These are phyloP conservation scores for Boletus rubroflammeus DNA, from an alignment of 768 basidiomycete genomes.

Conservation along the genomic window DNA sequence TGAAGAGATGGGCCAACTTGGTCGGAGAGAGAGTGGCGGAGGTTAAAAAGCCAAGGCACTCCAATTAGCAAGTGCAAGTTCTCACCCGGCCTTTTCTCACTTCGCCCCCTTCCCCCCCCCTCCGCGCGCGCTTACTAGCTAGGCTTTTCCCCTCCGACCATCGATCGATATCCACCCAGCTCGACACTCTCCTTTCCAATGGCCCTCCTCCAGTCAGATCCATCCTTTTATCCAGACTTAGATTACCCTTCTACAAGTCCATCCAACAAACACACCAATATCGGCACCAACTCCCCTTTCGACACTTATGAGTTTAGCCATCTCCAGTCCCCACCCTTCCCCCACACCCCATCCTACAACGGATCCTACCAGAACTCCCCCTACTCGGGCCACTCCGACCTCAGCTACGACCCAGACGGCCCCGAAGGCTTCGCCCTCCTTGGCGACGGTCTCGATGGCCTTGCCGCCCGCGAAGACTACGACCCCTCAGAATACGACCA, in stretches of 20 bases:
- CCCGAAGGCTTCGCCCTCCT: conserved; percentile 49
- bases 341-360: conserved; percentile 55
- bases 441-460: conserved; percentile 40
- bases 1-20: too few species aligned
- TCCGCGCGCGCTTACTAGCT: conserved; percentile 22
- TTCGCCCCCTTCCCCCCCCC: background rate
- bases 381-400: conserved; percentile 67
- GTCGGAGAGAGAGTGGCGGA: conserved; percentile 21
- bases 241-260: conserved; percentile 29
- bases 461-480: conserved; percentile 48
- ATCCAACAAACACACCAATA: conserved; percentile 25
- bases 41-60: conserved; percentile 30
- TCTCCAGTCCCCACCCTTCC: conserved; percentile 39
- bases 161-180: conserved; percentile 3
- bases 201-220: conserved; percentile 31
- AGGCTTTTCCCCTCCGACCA: background rate
- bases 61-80: conserved; percentile 19
- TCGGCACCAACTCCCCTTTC: conserved; percentile 29
- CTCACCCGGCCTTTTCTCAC: conserved; percentile 26
- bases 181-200: conserved; percentile 7
- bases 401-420: conserved; percentile 48
- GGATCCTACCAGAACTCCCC: conserved; percentile 71
- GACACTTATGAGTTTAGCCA: conserved; percentile 40
- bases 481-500: conserved; percentile 72
- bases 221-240: conserved; percentile 16